Base-by-base conservation (phyloP, 1,284 basidiomycete species). In the Apiotrichum mycotoxinovorans region DNA sequence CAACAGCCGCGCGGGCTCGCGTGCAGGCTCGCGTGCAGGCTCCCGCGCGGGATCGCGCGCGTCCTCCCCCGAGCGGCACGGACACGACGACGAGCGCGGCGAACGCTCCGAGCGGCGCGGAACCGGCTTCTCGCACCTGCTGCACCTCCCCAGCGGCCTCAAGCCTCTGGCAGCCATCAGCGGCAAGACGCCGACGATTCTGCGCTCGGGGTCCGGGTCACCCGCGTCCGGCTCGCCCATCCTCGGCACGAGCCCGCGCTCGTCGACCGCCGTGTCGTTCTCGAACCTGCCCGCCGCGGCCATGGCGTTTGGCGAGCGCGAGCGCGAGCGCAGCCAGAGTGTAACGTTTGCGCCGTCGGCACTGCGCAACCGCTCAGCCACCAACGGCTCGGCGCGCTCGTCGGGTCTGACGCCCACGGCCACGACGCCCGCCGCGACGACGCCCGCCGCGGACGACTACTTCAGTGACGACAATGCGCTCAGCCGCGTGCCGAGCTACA, bases 401-500 rank as follows among this genome's bases (percentile, higher is more conserved):
- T n/a, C n/a, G n/a, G n/a, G n/a, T n/a, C n/a, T n/a, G n/a, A n/a
- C n/a, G n/a, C 44, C 25, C 23, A 12, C 8, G 34, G 34, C 34
- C 17, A 23, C 30, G 9, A 41, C 22, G 17, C 15, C 59, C 52
- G 20, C 41, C 53, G 18, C 20, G 14, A 22, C n/a, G n/a, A n/a
- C n/a, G n/a, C n/a, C 30, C 49, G 17, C 54, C 52, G 17, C 50
- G 52, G 30, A 60, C 57, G 52, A 45, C 35, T 59, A 41, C 40
- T 11, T 41, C 40, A 56, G 65, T 7, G 60, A 66, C 45, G 46
- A 25, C 33, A 68, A 71, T 26, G 70, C 74, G 9, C 69, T 80
- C 26, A 74, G 67, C 5, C 74, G 87, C 72, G 91, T 95, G 22
- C 92, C 93, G 1, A 73, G 71, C 10, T 96, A 97, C 73, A 82